phyloP scores from a whole-genome alignment of 1,284 basidiomycete genomes.

The Trametes polyzona region DNA sequence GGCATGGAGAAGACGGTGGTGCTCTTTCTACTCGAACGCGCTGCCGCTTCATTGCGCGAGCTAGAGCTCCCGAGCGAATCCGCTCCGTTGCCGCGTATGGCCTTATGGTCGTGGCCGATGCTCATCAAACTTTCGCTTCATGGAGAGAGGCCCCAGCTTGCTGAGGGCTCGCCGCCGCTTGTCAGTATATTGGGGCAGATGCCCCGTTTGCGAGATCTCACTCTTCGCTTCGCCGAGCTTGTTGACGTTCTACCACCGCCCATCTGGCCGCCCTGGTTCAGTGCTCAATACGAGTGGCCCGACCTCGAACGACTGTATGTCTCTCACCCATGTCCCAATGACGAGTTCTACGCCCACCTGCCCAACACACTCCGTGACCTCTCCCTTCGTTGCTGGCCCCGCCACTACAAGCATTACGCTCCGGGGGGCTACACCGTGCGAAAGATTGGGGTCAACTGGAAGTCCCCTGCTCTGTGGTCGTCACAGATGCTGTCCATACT shows the following conservation, averaged over 20 bases:
- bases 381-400: neutral
- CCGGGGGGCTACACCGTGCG: neutral
- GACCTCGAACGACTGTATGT: neutral
- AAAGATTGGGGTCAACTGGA: neutral
- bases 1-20: neutral
- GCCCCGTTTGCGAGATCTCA: neutral
- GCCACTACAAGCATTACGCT: neutral
- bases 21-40: neutral
- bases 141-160: neutral
- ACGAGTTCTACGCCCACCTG: neutral
- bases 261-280: neutral
- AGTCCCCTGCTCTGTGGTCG: neutral
- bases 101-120: neutral
- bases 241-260: neutral
- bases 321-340: neutral
- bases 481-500: conserved; percentile 3
- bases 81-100: neutral
- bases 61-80: neutral
- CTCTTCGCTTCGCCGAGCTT: neutral
- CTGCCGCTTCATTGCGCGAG: neutral
- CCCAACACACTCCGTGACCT: neutral
- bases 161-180: neutral
- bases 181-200: neutral
- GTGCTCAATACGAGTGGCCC: neutral
- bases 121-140: neutral